phyloP scores from a whole-genome alignment of 495 filamentous ascomycete species.

The Bombardia bombarda region DNA sequence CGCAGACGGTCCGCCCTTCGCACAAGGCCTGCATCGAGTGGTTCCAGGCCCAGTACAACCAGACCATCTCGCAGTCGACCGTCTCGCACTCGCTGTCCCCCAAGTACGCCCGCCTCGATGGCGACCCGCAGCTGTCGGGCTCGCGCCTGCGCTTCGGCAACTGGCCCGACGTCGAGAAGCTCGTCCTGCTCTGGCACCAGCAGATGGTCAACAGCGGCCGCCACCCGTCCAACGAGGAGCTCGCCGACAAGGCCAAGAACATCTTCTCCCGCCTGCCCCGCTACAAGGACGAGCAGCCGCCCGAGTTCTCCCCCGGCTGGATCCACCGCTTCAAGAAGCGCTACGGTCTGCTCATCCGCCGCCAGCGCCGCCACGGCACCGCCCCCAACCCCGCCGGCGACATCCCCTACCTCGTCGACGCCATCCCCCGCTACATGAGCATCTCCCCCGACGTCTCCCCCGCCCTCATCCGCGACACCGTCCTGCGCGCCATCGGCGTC shows the following conservation, averaged over 20 bases:
- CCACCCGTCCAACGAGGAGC: constrained; percentile 43
- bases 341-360: constrained; percentile 40
- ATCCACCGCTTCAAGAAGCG: constrained; percentile 48
- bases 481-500: constrained; percentile 38
- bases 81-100: constrained; percentile 44
- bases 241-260: constrained; percentile 43
- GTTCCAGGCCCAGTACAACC: constrained; percentile 41
- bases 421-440: constrained; percentile 40
- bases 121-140: constrained; percentile 41
- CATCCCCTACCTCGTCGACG: constrained; percentile 40
- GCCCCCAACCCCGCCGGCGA: constrained; percentile 36
- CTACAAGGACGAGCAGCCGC: constrained; percentile 40
- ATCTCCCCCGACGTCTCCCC: constrained; percentile 38
- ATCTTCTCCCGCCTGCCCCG: constrained; percentile 41
- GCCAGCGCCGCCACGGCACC: constrained; percentile 37
- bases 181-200: constrained; percentile 44
- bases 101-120: constrained; percentile 46
- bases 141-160: constrained; percentile 46
- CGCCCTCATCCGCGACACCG: constrained; percentile 36
- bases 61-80: constrained; percentile 45
- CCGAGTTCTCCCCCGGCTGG: constrained; percentile 48
- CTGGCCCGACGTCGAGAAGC: constrained; percentile 48
- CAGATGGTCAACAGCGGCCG: constrained; percentile 35
- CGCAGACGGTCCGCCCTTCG: constrained; percentile 37
- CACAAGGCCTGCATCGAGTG: constrained; percentile 48